A percentile compares a stretch with the other conserved stretches of the same genome.
Conservation (phyloP, 352 stramenopile species). For the Phytophthora pini region DNA sequence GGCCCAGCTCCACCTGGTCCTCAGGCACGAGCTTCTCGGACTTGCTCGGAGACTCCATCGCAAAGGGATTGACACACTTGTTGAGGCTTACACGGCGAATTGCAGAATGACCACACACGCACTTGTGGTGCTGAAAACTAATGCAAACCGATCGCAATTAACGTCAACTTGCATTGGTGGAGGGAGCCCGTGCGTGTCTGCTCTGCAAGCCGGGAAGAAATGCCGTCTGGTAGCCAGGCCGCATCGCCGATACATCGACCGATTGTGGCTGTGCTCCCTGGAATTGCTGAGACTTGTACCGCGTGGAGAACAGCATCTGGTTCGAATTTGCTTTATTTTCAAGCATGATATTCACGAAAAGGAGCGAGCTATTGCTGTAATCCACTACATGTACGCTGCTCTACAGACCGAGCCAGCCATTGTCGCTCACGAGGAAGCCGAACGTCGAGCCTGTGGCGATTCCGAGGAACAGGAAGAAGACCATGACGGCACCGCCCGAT, state of each 20-base stretch:
- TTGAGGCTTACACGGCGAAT: constrained; percentile 5
- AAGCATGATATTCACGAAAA: constrained; percentile 4
- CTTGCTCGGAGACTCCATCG: constrained; percentile 40
- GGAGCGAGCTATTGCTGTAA: neutral
- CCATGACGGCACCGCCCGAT: constrained; percentile 64
- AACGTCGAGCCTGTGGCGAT: constrained; percentile 56
- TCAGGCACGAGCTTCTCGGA: constrained; percentile 44
- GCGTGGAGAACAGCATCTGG: constrained; percentile 5
- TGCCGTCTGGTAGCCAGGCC: constrained; percentile 20
- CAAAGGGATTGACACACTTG: neutral
- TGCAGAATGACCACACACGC: constrained; percentile 19
- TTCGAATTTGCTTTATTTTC: constrained; percentile 1
- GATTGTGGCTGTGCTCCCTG: constrained; percentile 8
- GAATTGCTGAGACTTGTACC: constrained; percentile 23
- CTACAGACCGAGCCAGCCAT: constrained; percentile 61
- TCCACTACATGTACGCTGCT: neutral
- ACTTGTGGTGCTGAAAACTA: constrained; percentile 11
- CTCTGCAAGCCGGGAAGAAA: constrained; percentile 23
- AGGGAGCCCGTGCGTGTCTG: constrained; percentile 20
- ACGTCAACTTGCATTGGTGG: constrained; percentile 31
- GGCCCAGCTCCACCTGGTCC: constrained; percentile 27
- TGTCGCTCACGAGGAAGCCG: constrained; percentile 55
- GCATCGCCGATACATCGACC: constrained; percentile 23
- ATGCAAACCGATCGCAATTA: constrained; percentile 26
- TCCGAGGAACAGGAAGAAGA: constrained; percentile 63